phyloP scores from a whole-genome alignment of 371 early-diverging fungal genomes.

The Dichotomocladium elegans region DNA sequence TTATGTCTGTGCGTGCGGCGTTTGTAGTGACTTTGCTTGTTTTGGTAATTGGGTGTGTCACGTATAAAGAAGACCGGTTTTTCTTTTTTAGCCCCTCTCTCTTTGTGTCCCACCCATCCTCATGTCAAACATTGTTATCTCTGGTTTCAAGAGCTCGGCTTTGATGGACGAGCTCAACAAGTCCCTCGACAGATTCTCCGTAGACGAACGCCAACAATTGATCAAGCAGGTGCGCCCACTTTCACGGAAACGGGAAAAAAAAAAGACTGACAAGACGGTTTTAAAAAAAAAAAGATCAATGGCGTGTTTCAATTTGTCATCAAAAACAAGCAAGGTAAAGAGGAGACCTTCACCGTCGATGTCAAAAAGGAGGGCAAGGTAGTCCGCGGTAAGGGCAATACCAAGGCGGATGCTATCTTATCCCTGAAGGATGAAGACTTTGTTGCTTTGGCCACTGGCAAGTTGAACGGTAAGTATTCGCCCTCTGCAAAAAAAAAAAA shows the following conservation, averaged over 20 bases:
- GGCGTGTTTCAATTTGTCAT: constrained; percentile 85
- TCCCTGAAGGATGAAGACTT: constrained; percentile 75
- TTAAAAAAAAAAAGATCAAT: constrained; percentile 62
- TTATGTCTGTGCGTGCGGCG: too few species aligned
- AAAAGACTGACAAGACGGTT: too few species aligned
- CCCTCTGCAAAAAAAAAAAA: background rate
- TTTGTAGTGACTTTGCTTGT: too few species aligned
- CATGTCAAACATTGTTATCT: constrained; percentile 44
- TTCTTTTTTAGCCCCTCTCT: too few species aligned
- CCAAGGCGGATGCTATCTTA: constrained; percentile 66
- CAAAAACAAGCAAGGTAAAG: constrained; percentile 59
- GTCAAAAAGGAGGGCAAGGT: constrained; percentile 66
- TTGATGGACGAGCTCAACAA: constrained; percentile 36
- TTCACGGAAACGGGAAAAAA: background rate
- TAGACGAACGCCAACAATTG: constrained; percentile 37
- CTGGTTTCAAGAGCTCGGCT: constrained; percentile 45
- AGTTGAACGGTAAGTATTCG: constrained; percentile 66
- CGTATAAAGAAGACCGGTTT: too few species aligned
- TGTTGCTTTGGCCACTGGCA: constrained; percentile 79
- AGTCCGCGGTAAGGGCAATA: constrained; percentile 58
- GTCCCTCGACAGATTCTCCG: constrained; percentile 24
- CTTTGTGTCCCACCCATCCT: background rate
- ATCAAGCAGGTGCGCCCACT: constrained; percentile 29
- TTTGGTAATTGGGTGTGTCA: too few species aligned
- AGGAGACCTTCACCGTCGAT: constrained; percentile 74